Base-by-base conservation (phyloP, 768 basidiomycete genomes). In the Trametes meyenii region DNA sequence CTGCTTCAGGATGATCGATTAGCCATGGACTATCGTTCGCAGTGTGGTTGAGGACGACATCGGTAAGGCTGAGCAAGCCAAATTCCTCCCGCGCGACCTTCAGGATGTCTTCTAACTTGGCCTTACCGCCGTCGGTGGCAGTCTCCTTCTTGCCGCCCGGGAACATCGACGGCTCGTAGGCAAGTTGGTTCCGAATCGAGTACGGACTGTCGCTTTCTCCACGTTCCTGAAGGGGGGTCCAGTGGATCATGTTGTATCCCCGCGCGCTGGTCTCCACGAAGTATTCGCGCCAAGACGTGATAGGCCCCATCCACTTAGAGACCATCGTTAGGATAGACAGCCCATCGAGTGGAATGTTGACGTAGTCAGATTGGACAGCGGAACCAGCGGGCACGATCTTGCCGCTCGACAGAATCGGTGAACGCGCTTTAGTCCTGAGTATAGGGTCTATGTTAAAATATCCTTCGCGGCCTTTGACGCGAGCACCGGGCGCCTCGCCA, bases 171-270 rank as follows among this genome's bases (percentile, higher is more conserved):
- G 84, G 79, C 62, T 96, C 94, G 67, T 94, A 98, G 42, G 76
- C 82, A 56, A 86, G 77, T 77, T 99, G 97, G 71, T 96, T 86
- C 56, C 85, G 85, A 69, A 98, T 94, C 17, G 93, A 96, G 74
- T 98, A 99, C 0, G 97, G 97, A 67, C 92, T 95, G 63, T 91
- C 84, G 65, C 90, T 93, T 64, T 85, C 83, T 21, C 97, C 97
- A 36, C 96, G 81, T 71, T 92, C 89, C 75, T 99, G 96, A 6
- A 99, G 78, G 0, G 97, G 97, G 0, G 96, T 92, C 80, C 90
- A 99, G 71, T 99, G 97, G 44, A 99, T 78, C 94, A 98, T 97
- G 53, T 96, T 99, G 79, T 99, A 99, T 0, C 97, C 96, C 50
- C 96, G 81, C 55, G 92, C 82, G 54, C 87, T 85, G 12, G 94